A percentile compares a stretch with the other conserved stretches of the same genome.
Conservation (phyloP, 306 rosid genomes). For the Ziziphus jujuba region DNA sequence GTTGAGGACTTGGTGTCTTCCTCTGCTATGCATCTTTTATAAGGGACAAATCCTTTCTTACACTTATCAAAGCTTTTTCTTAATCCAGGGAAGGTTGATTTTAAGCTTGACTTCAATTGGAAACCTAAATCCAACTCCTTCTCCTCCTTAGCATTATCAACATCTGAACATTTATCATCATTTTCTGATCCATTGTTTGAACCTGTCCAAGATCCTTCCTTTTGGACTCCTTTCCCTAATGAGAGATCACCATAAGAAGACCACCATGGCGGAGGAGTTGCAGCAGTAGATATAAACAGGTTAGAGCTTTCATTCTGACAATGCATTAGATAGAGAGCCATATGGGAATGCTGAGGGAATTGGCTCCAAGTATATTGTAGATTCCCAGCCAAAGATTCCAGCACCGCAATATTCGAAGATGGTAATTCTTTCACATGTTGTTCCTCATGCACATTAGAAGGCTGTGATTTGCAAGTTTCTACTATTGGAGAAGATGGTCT, state of each 20-base stretch:
- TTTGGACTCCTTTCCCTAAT: constrained; percentile 29
- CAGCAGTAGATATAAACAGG: constrained; percentile 18
- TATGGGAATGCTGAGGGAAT: constrained; percentile 12
- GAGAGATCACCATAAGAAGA: constrained; percentile 28
- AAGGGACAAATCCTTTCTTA: constrained; percentile 68
- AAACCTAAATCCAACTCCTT: constrained; percentile 15
- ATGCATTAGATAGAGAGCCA: constrained; percentile 29
- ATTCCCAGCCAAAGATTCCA: constrained; percentile 16
- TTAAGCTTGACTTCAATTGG: constrained; percentile 24
- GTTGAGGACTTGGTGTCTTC: constrained; percentile 29
- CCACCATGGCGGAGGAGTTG: constrained; percentile 42
- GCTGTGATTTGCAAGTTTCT: constrained; percentile 27
- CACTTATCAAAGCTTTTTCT: constrained; percentile 30
- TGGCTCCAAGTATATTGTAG: constrained; percentile 22
- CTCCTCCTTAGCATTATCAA: constrained; percentile 19
- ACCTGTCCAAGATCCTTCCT: constrained; percentile 50
- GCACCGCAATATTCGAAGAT: background rate
- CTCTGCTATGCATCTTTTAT: constrained; percentile 60
- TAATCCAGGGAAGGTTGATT: constrained; percentile 35
- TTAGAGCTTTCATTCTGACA: constrained; percentile 34
- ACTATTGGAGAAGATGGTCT: constrained; percentile 26
- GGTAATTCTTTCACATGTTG: constrained; percentile 13
- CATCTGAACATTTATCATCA: constrained; percentile 25
- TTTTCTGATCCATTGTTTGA: constrained; percentile 48
- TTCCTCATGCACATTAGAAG: constrained; percentile 10